Evolutionary conservation across 768 basidiomycete species (phyloP).

Genomic region (Artomyces pyxidatus): DNA sequence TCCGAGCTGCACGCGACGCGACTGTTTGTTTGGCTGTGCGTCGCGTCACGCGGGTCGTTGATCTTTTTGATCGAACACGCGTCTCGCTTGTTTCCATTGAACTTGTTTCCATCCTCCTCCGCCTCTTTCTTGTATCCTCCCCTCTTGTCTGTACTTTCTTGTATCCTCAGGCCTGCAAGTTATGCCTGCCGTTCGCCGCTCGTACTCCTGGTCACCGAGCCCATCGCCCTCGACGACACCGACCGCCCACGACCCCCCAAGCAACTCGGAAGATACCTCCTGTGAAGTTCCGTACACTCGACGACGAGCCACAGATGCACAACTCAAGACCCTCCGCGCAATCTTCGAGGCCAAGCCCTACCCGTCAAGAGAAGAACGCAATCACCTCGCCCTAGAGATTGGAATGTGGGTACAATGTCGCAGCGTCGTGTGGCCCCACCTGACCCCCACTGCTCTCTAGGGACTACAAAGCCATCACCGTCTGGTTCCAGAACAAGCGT

Average conservation of each 20-base stretch:
- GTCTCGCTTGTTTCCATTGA: no score
- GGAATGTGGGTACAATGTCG: neutral
- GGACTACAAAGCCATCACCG: conserved; percentile 13
- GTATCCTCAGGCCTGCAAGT: no score
- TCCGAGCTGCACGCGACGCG: conserved; percentile 5
- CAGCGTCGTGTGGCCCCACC: neutral
- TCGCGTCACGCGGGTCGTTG: neutral
- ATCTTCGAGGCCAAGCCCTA: conserved; percentile 1
- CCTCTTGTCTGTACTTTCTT: no score
- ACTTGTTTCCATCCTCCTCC: no score
- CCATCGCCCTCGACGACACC: neutral
- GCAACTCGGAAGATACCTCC: neutral
- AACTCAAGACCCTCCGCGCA: neutral
- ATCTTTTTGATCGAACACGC: no score
- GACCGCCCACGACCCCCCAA: neutral
- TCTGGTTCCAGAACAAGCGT: conserved; percentile 16
- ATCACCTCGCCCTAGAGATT: neutral
- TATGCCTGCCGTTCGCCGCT: neutral
- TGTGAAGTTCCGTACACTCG: neutral
- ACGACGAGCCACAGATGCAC: neutral
- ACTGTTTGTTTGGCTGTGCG: conserved; percentile 5
- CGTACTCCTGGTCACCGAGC: neutral
- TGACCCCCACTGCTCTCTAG: neutral
- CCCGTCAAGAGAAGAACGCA: conserved; percentile 3
- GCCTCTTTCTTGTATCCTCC: no score